A percentile compares a stretch with the other conserved stretches of the same genome.
Conservation (phyloP, 352 stramenopile genomes). For the Pythium monospermum region DNA sequence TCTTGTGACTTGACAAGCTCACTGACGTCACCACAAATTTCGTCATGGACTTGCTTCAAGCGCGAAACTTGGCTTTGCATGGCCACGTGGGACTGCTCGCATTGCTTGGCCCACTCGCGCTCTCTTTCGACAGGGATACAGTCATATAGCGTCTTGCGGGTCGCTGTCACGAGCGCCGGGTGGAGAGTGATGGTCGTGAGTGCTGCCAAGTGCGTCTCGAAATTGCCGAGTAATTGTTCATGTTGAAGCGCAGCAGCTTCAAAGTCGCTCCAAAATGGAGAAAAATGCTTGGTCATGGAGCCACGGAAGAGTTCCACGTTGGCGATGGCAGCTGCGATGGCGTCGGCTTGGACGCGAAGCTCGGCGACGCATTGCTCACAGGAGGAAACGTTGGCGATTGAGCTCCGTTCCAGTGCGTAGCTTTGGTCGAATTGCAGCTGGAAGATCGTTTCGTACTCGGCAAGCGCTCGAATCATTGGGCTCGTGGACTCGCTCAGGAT, state of each 20-base stretch:
- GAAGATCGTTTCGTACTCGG: slow-evolving; percentile 81
- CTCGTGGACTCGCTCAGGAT: slow-evolving; percentile 75
- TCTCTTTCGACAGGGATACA: slow-evolving; percentile 81
- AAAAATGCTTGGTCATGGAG: slow-evolving; percentile 81
- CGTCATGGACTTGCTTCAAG: slow-evolving; percentile 61
- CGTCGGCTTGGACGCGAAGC: slow-evolving; percentile 60
- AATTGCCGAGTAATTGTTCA: slow-evolving; percentile 53
- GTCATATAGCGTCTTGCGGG: slow-evolving; percentile 69
- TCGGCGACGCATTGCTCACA: slow-evolving; percentile 50
- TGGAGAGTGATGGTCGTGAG: slow-evolving; percentile 61
- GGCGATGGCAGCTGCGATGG: slow-evolving; percentile 64
- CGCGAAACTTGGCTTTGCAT: slow-evolving; percentile 56
- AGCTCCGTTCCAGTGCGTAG: slow-evolving; percentile 47
- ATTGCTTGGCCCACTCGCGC: slow-evolving; percentile 71
- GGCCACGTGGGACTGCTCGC: slow-evolving; percentile 69
- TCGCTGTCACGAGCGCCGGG: slow-evolving; percentile 44
- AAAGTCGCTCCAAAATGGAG: slow-evolving; percentile 78
- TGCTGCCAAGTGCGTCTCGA: slow-evolving; percentile 59
- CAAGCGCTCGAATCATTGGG: slow-evolving; percentile 70
- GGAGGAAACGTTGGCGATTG: slow-evolving; percentile 43
- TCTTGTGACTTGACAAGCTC: slow-evolving; percentile 41
- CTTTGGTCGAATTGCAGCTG: slow-evolving; percentile 71
- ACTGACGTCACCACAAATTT: slow-evolving; percentile 59
- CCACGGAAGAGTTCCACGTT: slow-evolving; percentile 72
- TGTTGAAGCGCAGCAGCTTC: slow-evolving; percentile 49